Conservation (phyloP, 192 early-diverging fungal species). For the Dissophora globulifera region DNA sequence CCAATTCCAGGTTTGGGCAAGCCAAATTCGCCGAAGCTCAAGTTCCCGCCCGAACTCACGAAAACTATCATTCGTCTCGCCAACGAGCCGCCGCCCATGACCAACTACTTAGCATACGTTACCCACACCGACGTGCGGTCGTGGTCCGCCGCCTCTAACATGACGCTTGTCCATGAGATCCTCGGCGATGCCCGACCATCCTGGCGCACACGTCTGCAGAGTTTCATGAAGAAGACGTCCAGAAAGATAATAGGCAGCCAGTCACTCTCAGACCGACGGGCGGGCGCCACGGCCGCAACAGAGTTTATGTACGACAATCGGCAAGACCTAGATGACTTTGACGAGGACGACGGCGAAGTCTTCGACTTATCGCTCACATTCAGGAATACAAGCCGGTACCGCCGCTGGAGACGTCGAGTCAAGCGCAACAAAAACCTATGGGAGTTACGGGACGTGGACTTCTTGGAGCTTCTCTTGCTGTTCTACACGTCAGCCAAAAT, state of each 20-base stretch:
- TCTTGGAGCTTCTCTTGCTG: constrained; percentile 24
- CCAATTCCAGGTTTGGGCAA: constrained; percentile 27
- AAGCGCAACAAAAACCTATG: constrained; percentile 36
- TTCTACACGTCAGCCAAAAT: constrained; percentile 29
- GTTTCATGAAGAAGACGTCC: constrained; percentile 15
- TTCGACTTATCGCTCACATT: constrained; percentile 3
- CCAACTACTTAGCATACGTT: constrained; percentile 38
- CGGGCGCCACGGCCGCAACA: neutral
- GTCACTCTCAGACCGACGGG: neutral
- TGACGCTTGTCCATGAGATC: constrained; percentile 34
- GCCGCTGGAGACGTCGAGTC: constrained; percentile 17
- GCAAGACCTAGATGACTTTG: constrained; percentile 14
- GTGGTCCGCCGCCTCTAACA: constrained; percentile 37
- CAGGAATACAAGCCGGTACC: neutral
- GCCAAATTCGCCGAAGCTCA: constrained; percentile 8
- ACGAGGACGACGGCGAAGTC: constrained; percentile 22
- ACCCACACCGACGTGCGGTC: constrained; percentile 32
- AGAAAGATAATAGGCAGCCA: constrained; percentile 20
- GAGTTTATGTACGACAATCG: constrained; percentile 1
- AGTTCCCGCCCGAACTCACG: constrained; percentile 26
- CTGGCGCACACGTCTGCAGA: constrained; percentile 24
- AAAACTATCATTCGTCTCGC: constrained; percentile 35
- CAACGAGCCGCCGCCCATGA: constrained; percentile 26
- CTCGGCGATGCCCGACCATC: constrained; percentile 27
- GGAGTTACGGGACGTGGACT: constrained; percentile 21